Evolutionary conservation across 2,329 filamentous ascomycete species (phyloP), one percentile per base, ranked within the genome.

Genomic region (Xylariomycetidae sp.): DNA sequence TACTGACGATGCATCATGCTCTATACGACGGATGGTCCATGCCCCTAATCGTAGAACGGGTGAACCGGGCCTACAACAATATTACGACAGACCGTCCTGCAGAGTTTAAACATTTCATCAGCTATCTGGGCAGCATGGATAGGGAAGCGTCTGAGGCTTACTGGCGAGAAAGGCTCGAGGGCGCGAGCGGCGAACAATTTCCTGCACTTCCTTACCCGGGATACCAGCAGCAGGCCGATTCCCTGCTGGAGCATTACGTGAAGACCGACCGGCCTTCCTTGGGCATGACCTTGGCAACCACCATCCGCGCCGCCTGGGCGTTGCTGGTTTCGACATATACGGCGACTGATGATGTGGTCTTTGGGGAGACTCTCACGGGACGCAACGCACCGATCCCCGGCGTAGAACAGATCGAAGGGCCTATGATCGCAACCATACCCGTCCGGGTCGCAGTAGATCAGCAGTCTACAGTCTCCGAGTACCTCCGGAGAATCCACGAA

Each of bases 391-490:
- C 68, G 2, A 58, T 74, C 16, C 46, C 61, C 1, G 69, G 66
- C 3, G 60, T 62, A 41, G 70, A 76, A 38, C 58, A 72, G 38
- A 77, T 80, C 30, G 69, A 76, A 39, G 77, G 74, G 0, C 75
- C 75, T 1, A 76, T 77, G 66, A 76, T 80, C 42, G 71, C 74
- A 2, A 80, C 76, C 0, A 65, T 80, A 3, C 76, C 76, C 1
- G 59, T 80, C 6, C 67, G 73, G 12, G 58, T 79, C 2, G 57
- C 58, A 1, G 51, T 77, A 3, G 58, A 67, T 31, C 49, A 58
- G 3, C 57, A 65, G 4, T 48, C 53, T 0, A 62, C 61, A 0
- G 61, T 77, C 2, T 48, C 53, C 0, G 64, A 76, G 28, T 82
- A 72, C 41, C 58, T 85, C 4, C 62, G 72, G 26, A 56, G 61